Evolutionary conservation across 345 rosid genomes (phyloP).

Genomic region (Linum tenue): DNA sequence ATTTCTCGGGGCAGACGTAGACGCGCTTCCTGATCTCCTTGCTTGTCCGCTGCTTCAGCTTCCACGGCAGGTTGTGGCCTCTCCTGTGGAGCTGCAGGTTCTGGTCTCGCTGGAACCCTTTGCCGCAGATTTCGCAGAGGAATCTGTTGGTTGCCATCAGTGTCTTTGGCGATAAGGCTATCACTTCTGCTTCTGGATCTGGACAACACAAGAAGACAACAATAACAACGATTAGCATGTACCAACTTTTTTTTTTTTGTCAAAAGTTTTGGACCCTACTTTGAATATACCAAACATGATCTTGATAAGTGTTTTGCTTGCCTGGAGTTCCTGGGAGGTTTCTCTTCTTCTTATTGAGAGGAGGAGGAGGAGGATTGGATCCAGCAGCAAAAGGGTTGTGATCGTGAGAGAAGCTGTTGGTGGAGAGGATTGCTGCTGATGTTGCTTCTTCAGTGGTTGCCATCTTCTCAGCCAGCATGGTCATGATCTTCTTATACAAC

Average conservation of each 20-base stretch:
- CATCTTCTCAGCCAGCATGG: slow-evolving; percentile 21
- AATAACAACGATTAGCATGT: neutral
- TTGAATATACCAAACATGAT: slow-evolving; percentile 15
- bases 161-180: slow-evolving; percentile 89
- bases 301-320: slow-evolving; percentile 12
- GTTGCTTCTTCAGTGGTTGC: slow-evolving; percentile 29
- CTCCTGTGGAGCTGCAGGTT: slow-evolving; percentile 90
- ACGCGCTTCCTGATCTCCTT: slow-evolving; percentile 79
- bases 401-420: slow-evolving; percentile 25
- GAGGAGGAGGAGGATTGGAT: slow-evolving; percentile 28
- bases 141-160: slow-evolving; percentile 97
- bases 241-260: no score
- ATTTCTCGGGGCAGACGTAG: slow-evolving; percentile 88
- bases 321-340: slow-evolving; percentile 98
- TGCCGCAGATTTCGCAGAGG: slow-evolving; percentile 89
- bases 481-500: neutral
- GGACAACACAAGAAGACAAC: neutral
- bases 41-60: slow-evolving; percentile 81
- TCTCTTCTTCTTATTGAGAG: slow-evolving; percentile 68
- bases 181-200: slow-evolving; percentile 99
- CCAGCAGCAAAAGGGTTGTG: slow-evolving; percentile 27
- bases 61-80: slow-evolving; percentile 98
- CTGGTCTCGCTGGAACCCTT: slow-evolving; percentile 96
- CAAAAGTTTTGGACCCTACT: neutral
- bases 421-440: slow-evolving; percentile 15